phyloP scores from a whole-genome alignment of 352 stramenopile genomes.

The Thalassiosira livingstoniorum region DNA sequence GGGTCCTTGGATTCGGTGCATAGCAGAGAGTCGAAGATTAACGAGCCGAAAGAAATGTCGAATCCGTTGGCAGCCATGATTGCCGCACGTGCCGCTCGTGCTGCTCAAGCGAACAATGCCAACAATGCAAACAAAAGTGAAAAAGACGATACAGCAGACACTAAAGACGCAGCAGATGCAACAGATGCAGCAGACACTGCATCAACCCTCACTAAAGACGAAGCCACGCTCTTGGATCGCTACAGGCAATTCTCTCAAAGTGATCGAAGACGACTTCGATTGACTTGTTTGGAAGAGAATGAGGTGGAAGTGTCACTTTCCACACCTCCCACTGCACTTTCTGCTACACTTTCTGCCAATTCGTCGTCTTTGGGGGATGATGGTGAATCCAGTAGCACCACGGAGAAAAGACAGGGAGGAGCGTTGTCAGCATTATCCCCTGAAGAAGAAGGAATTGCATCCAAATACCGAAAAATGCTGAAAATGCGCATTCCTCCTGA shows the following conservation, averaged over 20 bases:
- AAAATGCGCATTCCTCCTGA: slow-evolving; percentile 76
- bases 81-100: too few relatives aligned
- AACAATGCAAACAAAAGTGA: not conserved
- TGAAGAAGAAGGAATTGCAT: slow-evolving; percentile 54
- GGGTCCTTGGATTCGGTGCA: too few relatives aligned
- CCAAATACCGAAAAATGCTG: slow-evolving; percentile 81
- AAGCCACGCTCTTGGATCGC: slow-evolving; percentile 71
- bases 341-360: too few relatives aligned
- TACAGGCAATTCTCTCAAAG: slow-evolving; percentile 63
- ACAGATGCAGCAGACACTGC: slow-evolving; percentile 11
- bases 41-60: too few relatives aligned
- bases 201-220: slow-evolving; percentile 67
- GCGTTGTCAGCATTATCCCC: not conserved
- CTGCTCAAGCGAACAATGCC: slow-evolving; percentile 5
- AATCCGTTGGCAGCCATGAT: too few relatives aligned
- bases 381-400: slow-evolving; percentile 12
- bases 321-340: too few relatives aligned
- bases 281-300: slow-evolving; percentile 44
- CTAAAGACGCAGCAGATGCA: not conserved
- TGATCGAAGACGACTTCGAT: slow-evolving; percentile 48
- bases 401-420: not conserved
- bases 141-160: slow-evolving; percentile 14
- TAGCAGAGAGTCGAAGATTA: too few relatives aligned
- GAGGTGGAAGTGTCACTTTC: slow-evolving; percentile 41
- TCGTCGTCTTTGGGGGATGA: not conserved